Conservation (phyloP, 306 rosid genomes). For the Myrica gale region DNA sequence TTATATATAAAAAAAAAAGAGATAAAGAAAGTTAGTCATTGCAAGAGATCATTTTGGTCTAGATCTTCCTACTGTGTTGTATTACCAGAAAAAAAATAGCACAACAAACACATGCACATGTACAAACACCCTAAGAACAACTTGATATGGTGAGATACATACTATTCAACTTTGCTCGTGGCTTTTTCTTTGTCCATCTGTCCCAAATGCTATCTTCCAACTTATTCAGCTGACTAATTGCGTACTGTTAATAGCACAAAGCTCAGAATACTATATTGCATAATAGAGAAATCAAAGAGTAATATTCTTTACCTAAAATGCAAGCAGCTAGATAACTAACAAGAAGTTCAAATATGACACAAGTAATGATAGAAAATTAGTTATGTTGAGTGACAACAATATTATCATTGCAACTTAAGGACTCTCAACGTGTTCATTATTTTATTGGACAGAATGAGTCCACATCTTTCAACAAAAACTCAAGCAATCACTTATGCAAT, state of each 20-base stretch:
- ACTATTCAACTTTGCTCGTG: slow-evolving; percentile 56
- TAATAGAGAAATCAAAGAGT: background rate
- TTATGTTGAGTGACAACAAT: background rate
- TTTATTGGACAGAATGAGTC: background rate
- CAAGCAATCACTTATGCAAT: background rate
- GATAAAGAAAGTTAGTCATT: background rate
- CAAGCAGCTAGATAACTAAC: slow-evolving; percentile 3
- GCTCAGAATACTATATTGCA: slow-evolving; percentile 18
- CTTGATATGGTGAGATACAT: slow-evolving; percentile 32
- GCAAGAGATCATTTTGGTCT: background rate
- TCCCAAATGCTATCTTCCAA: slow-evolving; percentile 97
- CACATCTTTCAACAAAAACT: background rate
- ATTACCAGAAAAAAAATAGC: background rate
- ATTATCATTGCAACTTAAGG: background rate
- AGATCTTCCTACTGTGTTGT: background rate
- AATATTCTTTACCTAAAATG: slow-evolving; percentile 13
- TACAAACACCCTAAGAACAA: slow-evolving; percentile 4
- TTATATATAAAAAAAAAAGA: no score
- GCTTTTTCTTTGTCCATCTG: slow-evolving; percentile 72
- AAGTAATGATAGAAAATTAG: slow-evolving; percentile 1
- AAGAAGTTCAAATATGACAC: background rate
- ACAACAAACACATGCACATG: slow-evolving; percentile 16
- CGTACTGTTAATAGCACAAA: slow-evolving; percentile 65
- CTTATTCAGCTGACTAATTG: slow-evolving; percentile 76
- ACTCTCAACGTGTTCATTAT: background rate